phyloP scores from a whole-genome alignment of 1,284 basidiomycete genomes.

The Tausonia pullulans region DNA sequence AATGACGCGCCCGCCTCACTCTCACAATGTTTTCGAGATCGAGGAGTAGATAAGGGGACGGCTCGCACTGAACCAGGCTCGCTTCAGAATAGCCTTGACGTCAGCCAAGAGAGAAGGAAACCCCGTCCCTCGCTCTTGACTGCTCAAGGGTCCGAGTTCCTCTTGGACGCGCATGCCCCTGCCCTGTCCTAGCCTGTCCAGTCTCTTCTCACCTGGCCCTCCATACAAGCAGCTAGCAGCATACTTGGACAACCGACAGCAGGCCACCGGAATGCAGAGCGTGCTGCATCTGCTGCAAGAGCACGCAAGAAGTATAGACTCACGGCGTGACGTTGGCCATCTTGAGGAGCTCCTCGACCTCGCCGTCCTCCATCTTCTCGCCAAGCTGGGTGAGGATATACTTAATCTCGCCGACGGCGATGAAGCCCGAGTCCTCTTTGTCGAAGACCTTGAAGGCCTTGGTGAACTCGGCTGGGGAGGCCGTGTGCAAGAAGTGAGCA shows the following conservation, averaged over 20 bases:
- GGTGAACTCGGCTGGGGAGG: constrained; percentile 82
- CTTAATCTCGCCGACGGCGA: constrained; percentile 79
- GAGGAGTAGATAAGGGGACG: too few relatives aligned
- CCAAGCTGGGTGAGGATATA: constrained; percentile 93
- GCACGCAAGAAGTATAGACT: background rate
- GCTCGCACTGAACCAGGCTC: too few relatives aligned
- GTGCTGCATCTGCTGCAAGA: background rate
- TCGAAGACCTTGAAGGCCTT: constrained; percentile 99
- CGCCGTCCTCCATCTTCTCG: constrained; percentile 95
- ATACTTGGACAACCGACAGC: background rate
- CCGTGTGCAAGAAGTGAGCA: background rate
- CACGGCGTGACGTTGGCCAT: constrained; percentile 16
- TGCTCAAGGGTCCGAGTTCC: background rate
- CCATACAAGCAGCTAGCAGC: too few relatives aligned
- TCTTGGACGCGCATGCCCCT: background rate
- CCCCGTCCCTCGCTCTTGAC: too few relatives aligned
- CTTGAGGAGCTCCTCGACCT: constrained; percentile 95
- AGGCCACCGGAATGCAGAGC: background rate
- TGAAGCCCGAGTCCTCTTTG: constrained; percentile 94
- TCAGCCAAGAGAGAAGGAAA: too few relatives aligned
- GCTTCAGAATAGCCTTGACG: too few relatives aligned
- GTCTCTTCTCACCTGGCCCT: too few relatives aligned
- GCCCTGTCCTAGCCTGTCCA: too few relatives aligned
- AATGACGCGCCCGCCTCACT: too few relatives aligned
- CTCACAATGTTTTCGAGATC: too few relatives aligned